Base-by-base conservation (phyloP, 352 stramenopile genomes). In the Thalassiosira mediterranea region DNA sequence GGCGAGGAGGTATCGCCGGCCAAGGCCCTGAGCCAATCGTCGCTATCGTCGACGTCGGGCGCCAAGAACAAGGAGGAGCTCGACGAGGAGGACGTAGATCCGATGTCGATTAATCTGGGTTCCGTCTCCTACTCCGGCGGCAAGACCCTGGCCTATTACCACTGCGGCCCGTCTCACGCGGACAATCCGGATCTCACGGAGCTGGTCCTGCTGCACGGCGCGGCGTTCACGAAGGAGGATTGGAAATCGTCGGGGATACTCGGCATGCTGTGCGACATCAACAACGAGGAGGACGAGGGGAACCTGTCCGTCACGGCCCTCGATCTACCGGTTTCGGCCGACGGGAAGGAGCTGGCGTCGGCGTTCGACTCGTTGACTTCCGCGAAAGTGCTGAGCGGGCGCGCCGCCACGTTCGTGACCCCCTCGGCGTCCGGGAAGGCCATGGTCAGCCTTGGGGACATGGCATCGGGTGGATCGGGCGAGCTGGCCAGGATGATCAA, bases 161-260 rank as follows among this genome's bases (percentile, higher is more conserved):
- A n/a, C n/a, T n/a, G n/a, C n/a, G n/a, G n/a, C n/a, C n/a, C n/a
- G n/a, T n/a, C n/a, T n/a, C n/a, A n/a, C n/a, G n/a, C n/a, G n/a
- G n/a, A n/a, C n/a, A n/a, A n/a, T n/a, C 8, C 40, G 23, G 23
- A 7, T 29, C 11, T 25, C 25, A 52, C 44, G 29, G 71, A 84
- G 71, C n/a, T 89, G 7, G 42, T 91, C 0, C 46, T 91, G 1
- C 58, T 91, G 4, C 86, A 91, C 69, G 86, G 83, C n/a, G 51
- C 80, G 40, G 48, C 34, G 47, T 91, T 91, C 51, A 84, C 80
- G 0, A 91, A 90, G 62, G 78, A 89, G 73, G 56, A 90, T 72
- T 91, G 86, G 86, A 86, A 82, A 62, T 74, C 47, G 8, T 83
- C 57, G 4, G 78, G 77, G 3, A 84, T 91, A 48, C 47, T 91